Base-by-base conservation (phyloP, 176 grass and related monocot genomes). In the maize (Zea mays) region DNA sequence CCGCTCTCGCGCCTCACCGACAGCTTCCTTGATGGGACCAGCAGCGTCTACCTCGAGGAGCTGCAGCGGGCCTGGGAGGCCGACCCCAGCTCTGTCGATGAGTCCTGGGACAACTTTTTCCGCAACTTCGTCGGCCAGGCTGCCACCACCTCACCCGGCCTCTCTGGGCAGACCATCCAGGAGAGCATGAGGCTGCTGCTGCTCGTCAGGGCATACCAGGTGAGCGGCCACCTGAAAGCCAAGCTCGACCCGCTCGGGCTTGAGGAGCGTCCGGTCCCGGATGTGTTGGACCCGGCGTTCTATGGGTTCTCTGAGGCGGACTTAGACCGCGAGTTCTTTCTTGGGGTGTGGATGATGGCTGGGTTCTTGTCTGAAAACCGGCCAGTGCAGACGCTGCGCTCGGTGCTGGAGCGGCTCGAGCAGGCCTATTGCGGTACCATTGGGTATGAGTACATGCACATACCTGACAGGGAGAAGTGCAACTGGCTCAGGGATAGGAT, bases 401-500 rank as follows among this genome's bases (percentile, higher is more conserved):
- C 81, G 1, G 81, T 88, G 16, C 12, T 84, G 45, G 70, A 62
- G 76, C 43, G 90, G 51, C 88, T 95, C 0, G 96, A 99, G 87
- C 92, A 85, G 34, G 89, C 96, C 3, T 99, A 99, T 56, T 95
- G 92, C 3, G 92, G 96, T 54, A 73, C 88, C 7, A 81, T 95
- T 47, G 96, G 96, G 2, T 99, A 92, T 34, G 96, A 99, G 59
- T 95, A 93, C 77, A 95, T 99, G 96, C 96, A 95, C 54, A 90
- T 95, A 51, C 27, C 96, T 49, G 92, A 95, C 74, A 79, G 86
- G 36, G 96, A 99, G 20, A 81, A 99, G 71, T 99, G 96, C 60
- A 93, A 99, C 57, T 99, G 96, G 96, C 78, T 99, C 33, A 95
- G 96, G 86, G 96, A 95, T 13, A 92, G 77, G 83, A 99, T 99